Evolutionary conservation across 1,284 basidiomycete genomes (phyloP).

Genomic region (Fistulinella staudtii): DNA sequence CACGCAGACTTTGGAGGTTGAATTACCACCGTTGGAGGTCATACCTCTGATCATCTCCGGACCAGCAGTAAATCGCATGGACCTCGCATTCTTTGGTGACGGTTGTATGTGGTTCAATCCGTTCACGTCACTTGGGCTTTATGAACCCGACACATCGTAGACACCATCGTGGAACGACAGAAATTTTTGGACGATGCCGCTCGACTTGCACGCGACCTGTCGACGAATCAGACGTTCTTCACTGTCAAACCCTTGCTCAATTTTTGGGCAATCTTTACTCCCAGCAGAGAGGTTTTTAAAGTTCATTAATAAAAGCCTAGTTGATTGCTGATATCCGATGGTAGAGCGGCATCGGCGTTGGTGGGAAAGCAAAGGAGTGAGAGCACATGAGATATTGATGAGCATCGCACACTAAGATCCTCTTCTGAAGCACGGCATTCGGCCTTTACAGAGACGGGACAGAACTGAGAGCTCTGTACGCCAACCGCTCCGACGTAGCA

Average conservation of each 20-base stretch:
- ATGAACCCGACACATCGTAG: constrained; percentile 35
- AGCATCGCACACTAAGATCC: constrained; percentile 6
- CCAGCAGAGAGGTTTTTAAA: constrained; percentile 57
- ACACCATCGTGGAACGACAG: constrained; percentile 53
- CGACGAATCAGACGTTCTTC: constrained; percentile 71
- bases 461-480: constrained; percentile 76
- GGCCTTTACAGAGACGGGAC: constrained; percentile 78
- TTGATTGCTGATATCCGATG: constrained; percentile 2
- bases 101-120: constrained; percentile 57
- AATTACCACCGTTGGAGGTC: constrained; percentile 49
- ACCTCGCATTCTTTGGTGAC: constrained; percentile 79
- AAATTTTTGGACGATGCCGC: constrained; percentile 71
- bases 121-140: not conserved
- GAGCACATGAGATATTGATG: constrained; percentile 12
- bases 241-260: constrained; percentile 76
- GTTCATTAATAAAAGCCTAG: not conserved
- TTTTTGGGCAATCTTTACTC: constrained; percentile 78
- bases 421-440: constrained; percentile 56
- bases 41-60: constrained; percentile 62
- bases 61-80: constrained; percentile 58
- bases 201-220: constrained; percentile 65
- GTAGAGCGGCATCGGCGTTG: constrained; percentile 74
- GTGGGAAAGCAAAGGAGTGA: constrained; percentile 65
- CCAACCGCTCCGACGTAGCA: constrained; percentile 63
- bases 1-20: constrained; percentile 1